Base-by-base conservation (phyloP, 148 eudicot genomes). In the Suaeda aralocaspica region DNA sequence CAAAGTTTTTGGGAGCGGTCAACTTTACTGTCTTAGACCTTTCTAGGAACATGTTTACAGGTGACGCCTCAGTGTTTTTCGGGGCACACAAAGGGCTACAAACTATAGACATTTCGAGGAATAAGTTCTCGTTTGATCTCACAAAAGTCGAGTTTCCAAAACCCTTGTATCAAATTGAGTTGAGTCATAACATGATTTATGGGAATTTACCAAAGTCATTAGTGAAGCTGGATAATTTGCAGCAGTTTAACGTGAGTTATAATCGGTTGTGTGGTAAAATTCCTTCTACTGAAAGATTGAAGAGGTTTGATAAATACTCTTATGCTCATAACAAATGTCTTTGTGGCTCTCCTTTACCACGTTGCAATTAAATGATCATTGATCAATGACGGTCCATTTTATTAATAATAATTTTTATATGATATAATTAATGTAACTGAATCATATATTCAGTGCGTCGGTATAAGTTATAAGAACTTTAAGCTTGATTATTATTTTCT, bases 301-400 rank as follows among this genome's bases (percentile, higher is more conserved):
- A 48, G 33, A 19, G 24, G 59, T 45, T 74, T 11, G 70, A 82
- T 2, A 51, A 28, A 65, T 70, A 13, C 18, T 34, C 66, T 7
- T 86, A 79, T 74, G 18, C 79, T 26, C 89, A 86, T 66, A 88
- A 85, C 64, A 29, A 49, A 42, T 88, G 89, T 75, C 74, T 88
- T 53, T 88, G 92, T 71, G 86, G 89, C 0, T 49, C 77, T 59
- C 89, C 92, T 10, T 67, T 88, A 59, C 59, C 82, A 14, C 24
- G 74, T 21, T 75, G 78, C 68, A 41, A n/a, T n/a, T n/a, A n/a
- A n/a, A n/a, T n/a, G n/a, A n/a, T n/a, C n/a, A n/a, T n/a, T n/a
- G n/a, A n/a, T n/a, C n/a, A n/a, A n/a, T n/a, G n/a, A n/a, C n/a
- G n/a, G n/a, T n/a, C n/a, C n/a, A n/a, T n/a, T n/a, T n/a, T n/a